Evolutionary conservation across 768 basidiomycete species (phyloP), one percentile per base, ranked within the genome.

Genomic region (Sarcodon aspratus): DNA sequence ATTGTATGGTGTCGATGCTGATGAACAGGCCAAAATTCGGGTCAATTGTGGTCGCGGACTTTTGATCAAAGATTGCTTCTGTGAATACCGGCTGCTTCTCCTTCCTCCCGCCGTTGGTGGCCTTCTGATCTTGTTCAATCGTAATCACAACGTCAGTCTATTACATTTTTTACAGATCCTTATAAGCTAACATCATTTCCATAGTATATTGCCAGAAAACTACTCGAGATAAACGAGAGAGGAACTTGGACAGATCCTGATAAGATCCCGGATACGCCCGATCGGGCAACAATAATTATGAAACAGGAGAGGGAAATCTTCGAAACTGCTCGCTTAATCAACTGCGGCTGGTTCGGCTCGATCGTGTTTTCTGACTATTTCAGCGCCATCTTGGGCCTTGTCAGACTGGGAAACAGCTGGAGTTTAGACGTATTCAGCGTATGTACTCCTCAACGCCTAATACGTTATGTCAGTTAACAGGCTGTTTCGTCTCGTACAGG

Each of bases 281-380:
- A 54, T 7, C 54, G 59, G 7, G 59, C 64, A 12, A 55, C 59
- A 11, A 66, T 72, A 36, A 56, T 79, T 2, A 38, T 50, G 10
- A 42, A 13, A 15, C 62, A 63, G 42, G 61, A 63, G 11, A 59
- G 68, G 57, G 83, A 89, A 50, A 72, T 92, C n/a, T 92, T 91
- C 76, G 82, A 90, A 61, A 86, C 76, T 5, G 78, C 86, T 0
- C 76, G 85, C 3, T 68, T 90, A 9, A 71, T 86, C 55, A 92
- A 92, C 57, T 83, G 80, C 36, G 78, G 75, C 9, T 89, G 87
- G 87, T 90, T 89, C 50, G 87, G 74, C 35, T 69, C 71, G 66
- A 75, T 80, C 13, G 78, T 88, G n/a, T 86, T 88, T 63, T 79
- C 83, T 1, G 89, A 90, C 57, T 92, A 92, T 64, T 82, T 92